Base-by-base conservation (phyloP, 2,329 filamentous ascomycete genomes). In the Xylariales sp. region DNA sequence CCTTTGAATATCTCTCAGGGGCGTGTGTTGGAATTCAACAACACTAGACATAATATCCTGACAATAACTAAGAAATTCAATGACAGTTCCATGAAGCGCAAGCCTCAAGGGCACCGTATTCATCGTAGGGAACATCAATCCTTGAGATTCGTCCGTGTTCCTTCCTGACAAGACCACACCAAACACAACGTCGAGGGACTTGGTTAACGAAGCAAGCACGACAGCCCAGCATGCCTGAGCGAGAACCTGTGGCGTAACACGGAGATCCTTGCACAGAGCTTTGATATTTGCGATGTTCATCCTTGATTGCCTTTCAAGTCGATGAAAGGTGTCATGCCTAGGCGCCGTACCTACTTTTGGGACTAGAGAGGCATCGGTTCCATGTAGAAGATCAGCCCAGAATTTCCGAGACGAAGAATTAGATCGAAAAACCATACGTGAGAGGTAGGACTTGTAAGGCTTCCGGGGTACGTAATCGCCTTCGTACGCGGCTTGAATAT, bases 51-150 rank as follows among this genome's bases (percentile, higher is more conserved):
- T 87, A 68, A 87, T 90, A 1, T 90, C 86, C 75, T 97, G 93
- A 71, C 94, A 84, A 74, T 94, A 92, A 12, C 82, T 84, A 34
- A 97, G 80, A 80, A 97, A 90, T 0, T 89, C 85, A 0, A 78
- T 71, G 0, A 86, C 80, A 0, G 85, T 89, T 1, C 93, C 93
- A 73, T 96, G 91, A 2, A 97, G 77, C 2, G 94, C 84, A 1
- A 86, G 86, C 10, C 94, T 86, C 7, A 97, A 83, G 0, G 91
- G 87, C 0, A 97, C 89, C 0, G 94, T 97, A 75, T 97, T 97
- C 92, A 97, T 97, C 0, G 92, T 93, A 0, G 94, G 95, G 74
- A 97, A 97, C 75, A 94, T 84, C 12, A 95, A 79, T 32, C 87
- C 79, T 50, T 91, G 87, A 0, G 89, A 86, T 16, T 87, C 85